These are phyloP conservation scores for Avena atlantica DNA, from an alignment of 176 grass and related monocot genomes.

Conservation along the genomic window DNA sequence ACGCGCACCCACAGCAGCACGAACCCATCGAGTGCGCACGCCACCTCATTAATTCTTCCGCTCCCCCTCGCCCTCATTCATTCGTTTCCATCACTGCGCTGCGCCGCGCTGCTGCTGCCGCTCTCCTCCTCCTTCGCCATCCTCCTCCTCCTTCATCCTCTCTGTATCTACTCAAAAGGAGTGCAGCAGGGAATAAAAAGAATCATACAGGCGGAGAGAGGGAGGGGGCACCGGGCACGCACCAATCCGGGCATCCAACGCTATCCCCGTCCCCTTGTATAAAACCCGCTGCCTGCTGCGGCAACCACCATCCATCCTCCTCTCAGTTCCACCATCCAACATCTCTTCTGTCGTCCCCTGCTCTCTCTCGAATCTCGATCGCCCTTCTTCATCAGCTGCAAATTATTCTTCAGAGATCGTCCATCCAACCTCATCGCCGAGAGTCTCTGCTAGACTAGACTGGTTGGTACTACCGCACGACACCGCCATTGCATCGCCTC, in stretches of 20 bases:
- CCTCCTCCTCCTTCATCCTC: not conserved
- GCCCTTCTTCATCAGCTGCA: not conserved
- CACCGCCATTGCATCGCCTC: not conserved
- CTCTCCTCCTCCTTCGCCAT: not conserved
- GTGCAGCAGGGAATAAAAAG: constrained; percentile 35
- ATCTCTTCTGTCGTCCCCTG: not conserved
- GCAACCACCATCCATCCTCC: constrained; percentile 36
- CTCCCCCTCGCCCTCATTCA: not conserved
- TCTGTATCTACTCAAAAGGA: constrained; percentile 51
- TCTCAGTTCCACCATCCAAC: not conserved
- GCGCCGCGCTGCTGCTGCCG: not conserved
- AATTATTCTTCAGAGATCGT: not conserved
- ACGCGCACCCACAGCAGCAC: constrained; percentile 44
- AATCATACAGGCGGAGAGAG: not conserved
- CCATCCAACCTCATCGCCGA: not conserved
- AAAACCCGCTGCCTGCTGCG: constrained; percentile 31
- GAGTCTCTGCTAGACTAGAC: not conserved
- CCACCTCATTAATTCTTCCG: constrained; percentile 53
- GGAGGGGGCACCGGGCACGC: not conserved
- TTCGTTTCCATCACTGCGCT: constrained; percentile 38
- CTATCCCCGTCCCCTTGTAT: constrained; percentile 38
- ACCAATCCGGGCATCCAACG: constrained; percentile 54
- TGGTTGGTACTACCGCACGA: not conserved
- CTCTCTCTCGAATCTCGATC: not conserved
- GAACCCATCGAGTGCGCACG: constrained; percentile 59